Evolutionary conservation across 805 yeast genomes (phyloP).

Genomic region (Hanseniaspora hatyaiensis): DNA sequence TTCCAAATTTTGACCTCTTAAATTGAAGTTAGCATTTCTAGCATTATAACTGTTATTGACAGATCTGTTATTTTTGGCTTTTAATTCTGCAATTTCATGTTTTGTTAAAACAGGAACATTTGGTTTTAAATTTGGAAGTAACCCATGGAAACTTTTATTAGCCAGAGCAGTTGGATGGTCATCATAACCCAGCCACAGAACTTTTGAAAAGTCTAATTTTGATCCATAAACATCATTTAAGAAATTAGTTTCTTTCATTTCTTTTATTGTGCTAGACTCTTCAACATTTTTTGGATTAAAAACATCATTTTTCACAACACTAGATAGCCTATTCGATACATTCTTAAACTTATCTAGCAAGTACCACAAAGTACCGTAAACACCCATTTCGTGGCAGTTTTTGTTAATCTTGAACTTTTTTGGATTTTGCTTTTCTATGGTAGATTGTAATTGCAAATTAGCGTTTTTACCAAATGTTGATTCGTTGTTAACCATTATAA

Average conservation of each 20-base stretch:
- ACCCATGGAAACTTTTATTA: neutral
- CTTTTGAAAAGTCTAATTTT: slow-evolving; percentile 1
- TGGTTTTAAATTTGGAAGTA: neutral
- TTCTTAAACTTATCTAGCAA: neutral
- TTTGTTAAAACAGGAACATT: slow-evolving; percentile 3
- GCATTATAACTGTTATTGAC: neutral
- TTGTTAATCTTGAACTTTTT: neutral
- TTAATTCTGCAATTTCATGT: neutral
- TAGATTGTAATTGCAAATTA: neutral
- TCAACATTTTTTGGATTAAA: slow-evolving; percentile 1
- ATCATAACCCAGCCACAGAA: slow-evolving; percentile 12
- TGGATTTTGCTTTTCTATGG: neutral
- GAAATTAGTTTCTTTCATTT: neutral
- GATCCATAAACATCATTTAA: neutral
- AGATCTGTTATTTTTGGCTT: neutral
- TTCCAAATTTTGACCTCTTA: neutral
- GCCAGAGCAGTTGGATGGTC: slow-evolving; percentile 2
- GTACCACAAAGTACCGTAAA: slow-evolving; percentile 8
- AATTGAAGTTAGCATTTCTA: neutral
- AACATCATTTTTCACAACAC: slow-evolving; percentile 11
- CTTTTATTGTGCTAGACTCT: neutral
- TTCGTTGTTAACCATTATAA: slow-evolving; percentile 52
- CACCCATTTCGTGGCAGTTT: neutral
- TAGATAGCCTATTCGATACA: neutral
- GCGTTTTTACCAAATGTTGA: neutral